Conservation (phyloP, 495 filamentous ascomycete species). For the Lophiostoma macrostomum region DNA sequence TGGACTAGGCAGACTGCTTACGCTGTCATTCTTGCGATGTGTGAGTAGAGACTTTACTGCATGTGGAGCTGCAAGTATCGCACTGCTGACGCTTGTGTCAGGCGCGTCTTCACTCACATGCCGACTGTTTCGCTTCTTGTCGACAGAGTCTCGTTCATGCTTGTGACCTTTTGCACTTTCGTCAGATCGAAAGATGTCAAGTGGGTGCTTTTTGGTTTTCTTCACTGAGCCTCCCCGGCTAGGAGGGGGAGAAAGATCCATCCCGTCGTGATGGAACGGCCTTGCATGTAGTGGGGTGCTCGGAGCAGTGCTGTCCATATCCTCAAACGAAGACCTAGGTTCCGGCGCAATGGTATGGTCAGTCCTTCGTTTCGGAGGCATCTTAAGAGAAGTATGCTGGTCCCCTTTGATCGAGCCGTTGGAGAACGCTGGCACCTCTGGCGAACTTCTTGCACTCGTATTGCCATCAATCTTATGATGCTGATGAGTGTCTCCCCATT, state of each 20-base stretch:
- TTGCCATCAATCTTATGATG: background rate
- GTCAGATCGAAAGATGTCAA: conserved; percentile 36
- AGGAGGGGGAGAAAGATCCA: conserved; percentile 27
- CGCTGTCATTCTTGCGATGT: conserved; percentile 30
- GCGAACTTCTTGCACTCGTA: conserved; percentile 3
- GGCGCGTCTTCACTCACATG: conserved; percentile 14
- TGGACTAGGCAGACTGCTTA: conserved; percentile 25
- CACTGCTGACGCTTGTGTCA: conserved; percentile 12
- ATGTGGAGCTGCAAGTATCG: conserved; percentile 19
- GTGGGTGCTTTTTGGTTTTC: conserved; percentile 32
- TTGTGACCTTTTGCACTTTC: conserved; percentile 32
- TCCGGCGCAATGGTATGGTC: conserved; percentile 1
- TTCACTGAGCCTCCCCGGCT: conserved; percentile 27
- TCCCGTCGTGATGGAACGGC: conserved; percentile 24
- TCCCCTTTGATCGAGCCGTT: conserved; percentile 4
- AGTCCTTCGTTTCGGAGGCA: conserved; percentile 5
- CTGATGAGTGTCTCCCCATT: conserved; percentile 40
- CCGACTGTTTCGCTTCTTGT: conserved; percentile 23
- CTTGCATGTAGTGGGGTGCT: conserved; percentile 27
- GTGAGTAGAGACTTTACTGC: conserved; percentile 35
- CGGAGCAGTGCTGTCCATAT: conserved; percentile 33
- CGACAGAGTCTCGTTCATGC: conserved; percentile 33
- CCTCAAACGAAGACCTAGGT: conserved; percentile 32
- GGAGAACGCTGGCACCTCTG: background rate
- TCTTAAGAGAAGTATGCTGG: background rate